Evolutionary conservation across 2,329 filamentous ascomycete species (phyloP).

Genomic region (Aspergillus aculeatus): DNA sequence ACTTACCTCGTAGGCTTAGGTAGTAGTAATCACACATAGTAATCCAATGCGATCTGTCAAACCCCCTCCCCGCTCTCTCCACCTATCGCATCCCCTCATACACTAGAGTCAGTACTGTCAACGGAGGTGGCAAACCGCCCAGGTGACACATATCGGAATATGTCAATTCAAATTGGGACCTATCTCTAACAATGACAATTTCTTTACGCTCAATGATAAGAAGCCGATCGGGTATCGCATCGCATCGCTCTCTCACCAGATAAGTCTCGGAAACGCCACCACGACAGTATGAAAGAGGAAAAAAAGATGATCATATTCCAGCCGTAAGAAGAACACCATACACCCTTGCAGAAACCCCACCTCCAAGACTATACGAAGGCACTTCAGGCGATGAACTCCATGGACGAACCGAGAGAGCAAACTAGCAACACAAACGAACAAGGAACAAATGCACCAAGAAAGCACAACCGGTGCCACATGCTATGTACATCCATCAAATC

Average conservation of each 20-base stretch:
- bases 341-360: constrained; percentile 31
- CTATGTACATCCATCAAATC: constrained; percentile 42
- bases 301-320: constrained; percentile 25
- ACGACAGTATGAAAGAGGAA: constrained; percentile 12
- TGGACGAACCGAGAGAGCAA: constrained; percentile 25
- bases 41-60: background rate
- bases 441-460: constrained; percentile 26
- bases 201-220: background rate
- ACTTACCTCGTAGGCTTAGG: too few relatives aligned
- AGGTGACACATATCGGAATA: background rate
- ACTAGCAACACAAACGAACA: constrained; percentile 17
- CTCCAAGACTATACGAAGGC: constrained; percentile 24
- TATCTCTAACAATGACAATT: background rate
- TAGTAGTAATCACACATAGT: background rate
- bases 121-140: background rate
- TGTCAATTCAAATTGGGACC: background rate
- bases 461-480: constrained; percentile 24
- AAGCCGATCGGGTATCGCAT: background rate
- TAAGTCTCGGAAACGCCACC: constrained; percentile 9
- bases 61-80: too few relatives aligned
- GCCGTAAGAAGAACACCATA: constrained; percentile 31
- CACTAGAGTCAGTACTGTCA: background rate
- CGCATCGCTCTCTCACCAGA: background rate
- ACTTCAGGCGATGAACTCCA: constrained; percentile 19
- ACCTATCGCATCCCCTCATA: background rate